These are phyloP conservation scores for Sporisorium graminicola DNA, from an alignment of 1,284 basidiomycete genomes.

Conservation along the genomic window DNA sequence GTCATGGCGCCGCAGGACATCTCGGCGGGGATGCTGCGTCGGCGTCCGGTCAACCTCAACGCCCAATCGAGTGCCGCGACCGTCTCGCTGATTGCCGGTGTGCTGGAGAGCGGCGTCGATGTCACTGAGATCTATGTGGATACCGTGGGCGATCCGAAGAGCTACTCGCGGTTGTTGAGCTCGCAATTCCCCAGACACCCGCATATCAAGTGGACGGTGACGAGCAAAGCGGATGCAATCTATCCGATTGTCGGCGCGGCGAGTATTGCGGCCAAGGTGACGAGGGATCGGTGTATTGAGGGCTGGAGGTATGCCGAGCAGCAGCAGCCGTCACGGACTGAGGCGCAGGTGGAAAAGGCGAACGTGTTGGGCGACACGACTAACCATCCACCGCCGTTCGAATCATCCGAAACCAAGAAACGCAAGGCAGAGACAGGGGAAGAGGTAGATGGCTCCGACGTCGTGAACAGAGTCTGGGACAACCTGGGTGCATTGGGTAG, in stretches of 20 bases:
- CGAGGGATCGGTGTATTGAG: conserved; percentile 89
- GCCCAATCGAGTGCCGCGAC: conserved; percentile 93
- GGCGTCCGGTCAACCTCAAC: conserved; percentile 88
- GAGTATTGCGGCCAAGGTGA: conserved; percentile 95
- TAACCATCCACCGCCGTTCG: conserved; percentile 3
- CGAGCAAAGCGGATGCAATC: conserved; percentile 91
- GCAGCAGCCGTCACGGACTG: background rate
- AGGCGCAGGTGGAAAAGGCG: background rate
- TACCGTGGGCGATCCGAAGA: conserved; percentile 87
- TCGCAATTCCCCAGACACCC: conserved; percentile 57
- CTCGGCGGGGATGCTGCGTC: conserved; percentile 88
- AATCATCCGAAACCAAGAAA: conserved; percentile 16
- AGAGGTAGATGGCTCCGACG: background rate
- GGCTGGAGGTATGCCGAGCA: conserved; percentile 77
- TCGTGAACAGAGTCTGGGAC: conserved; percentile 17
- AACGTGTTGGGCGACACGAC: conserved; percentile 26
- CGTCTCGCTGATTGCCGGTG: conserved; percentile 84
- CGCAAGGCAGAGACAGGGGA: conserved; percentile 24
- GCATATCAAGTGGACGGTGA: conserved; percentile 81
- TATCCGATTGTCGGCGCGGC: conserved; percentile 98
- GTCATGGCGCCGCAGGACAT: conserved; percentile 89
- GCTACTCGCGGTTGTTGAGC: conserved; percentile 76
- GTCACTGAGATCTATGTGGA: conserved; percentile 96
- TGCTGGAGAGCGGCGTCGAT: conserved; percentile 82
- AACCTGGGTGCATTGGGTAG: conserved; percentile 32